phyloP scores from a whole-genome alignment of 768 basidiomycete species.

The Mycena polygramma region DNA sequence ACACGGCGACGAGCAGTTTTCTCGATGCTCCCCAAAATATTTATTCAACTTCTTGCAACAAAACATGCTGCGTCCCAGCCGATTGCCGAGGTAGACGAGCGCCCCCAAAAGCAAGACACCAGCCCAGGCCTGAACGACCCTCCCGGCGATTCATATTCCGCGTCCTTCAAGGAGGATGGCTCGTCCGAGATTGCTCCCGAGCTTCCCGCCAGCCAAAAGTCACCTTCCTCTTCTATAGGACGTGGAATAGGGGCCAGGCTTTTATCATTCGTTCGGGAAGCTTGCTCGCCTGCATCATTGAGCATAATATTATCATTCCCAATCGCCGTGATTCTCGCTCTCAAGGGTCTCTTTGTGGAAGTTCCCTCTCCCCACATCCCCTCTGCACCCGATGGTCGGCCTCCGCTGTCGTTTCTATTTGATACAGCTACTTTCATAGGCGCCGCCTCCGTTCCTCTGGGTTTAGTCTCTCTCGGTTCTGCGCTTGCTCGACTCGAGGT shows the following conservation, averaged over 20 bases:
- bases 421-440: slow-evolving; percentile 72
- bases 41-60: not conserved
- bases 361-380: slow-evolving; percentile 59
- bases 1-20: slow-evolving; percentile 49
- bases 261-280: not conserved
- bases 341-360: slow-evolving; percentile 72
- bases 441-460: slow-evolving; percentile 70
- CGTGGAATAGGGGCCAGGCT: not conserved
- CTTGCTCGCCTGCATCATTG: slow-evolving; percentile 50
- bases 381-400: slow-evolving; percentile 72
- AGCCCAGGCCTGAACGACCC: not conserved
- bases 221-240: not conserved
- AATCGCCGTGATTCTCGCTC: slow-evolving; percentile 65
- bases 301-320: slow-evolving; percentile 67
- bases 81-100: slow-evolving; percentile 9
- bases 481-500: slow-evolving; percentile 64
- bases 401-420: slow-evolving; percentile 72
- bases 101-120: not conserved
- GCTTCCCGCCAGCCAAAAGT: not conserved
- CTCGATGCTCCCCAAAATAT: not conserved
- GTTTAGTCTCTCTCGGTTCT: slow-evolving; percentile 72
- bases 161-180: slow-evolving; percentile 2
- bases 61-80: slow-evolving; percentile 14
- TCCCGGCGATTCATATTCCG: slow-evolving; percentile 1
- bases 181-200: not conserved